phyloP scores from a whole-genome alignment of 169 alveolate genomes.

The Babesia microti region DNA sequence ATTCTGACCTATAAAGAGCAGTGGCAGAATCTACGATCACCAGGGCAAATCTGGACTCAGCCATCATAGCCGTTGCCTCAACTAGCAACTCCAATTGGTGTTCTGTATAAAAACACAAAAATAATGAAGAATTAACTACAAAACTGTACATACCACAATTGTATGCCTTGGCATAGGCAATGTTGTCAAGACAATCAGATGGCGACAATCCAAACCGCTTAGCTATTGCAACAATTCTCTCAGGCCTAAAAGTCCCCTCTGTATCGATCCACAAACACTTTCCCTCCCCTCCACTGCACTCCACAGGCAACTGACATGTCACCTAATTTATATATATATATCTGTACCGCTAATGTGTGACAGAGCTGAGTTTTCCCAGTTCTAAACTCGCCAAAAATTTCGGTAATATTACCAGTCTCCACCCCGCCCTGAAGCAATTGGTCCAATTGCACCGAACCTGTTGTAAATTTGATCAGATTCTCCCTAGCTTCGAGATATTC shows the following conservation, averaged over 20 bases:
- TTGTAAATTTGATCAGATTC: conserved; percentile 81
- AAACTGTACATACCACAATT: conserved; percentile 65
- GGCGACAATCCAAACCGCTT: conserved; percentile 91
- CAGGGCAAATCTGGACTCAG: conserved; percentile 90
- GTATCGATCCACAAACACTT: conserved; percentile 98
- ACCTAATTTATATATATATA: conserved; percentile 50
- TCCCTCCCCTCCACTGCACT: conserved; percentile 94
- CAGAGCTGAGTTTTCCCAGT: conserved; percentile 97
- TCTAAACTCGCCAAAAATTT: conserved; percentile 95
- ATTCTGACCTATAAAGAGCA: conserved; percentile 95
- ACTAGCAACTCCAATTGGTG: conserved; percentile 89
- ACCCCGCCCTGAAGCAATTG: conserved; percentile 93
- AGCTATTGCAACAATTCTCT: conserved; percentile 92
- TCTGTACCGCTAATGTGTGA: conserved; percentile 84
- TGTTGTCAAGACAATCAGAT: conserved; percentile 90
- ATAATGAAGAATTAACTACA: neutral
- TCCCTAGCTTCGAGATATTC: conserved; percentile 81
- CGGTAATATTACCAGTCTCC: conserved; percentile 92
- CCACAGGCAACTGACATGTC: conserved; percentile 87
- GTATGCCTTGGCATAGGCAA: conserved; percentile 94
- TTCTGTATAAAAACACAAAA: conserved; percentile 54
- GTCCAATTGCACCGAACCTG: conserved; percentile 90
- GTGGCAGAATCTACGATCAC: conserved; percentile 95
- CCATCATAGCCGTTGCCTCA: conserved; percentile 93
- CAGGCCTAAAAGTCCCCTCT: conserved; percentile 99